Percentiles rank a stretch among this genome's conserved stretches.
These are phyloP conservation scores for Triticum timopheevii DNA, from an alignment of 176 grass and related monocot species.

Conservation along the genomic window DNA sequence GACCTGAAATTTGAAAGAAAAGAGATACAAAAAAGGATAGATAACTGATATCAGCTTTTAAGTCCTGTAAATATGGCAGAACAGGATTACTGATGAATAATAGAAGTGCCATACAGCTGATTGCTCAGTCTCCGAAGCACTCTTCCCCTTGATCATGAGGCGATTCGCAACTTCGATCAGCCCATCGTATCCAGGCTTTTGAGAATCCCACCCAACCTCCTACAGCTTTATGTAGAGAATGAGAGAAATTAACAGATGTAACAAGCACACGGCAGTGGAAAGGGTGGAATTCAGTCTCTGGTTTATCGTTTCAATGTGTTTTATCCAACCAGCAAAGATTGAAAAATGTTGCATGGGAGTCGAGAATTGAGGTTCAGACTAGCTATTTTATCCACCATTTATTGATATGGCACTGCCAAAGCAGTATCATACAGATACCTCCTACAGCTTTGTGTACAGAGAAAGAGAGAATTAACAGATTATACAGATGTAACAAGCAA, in stretches of 20 bases:
- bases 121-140: constrained; percentile 60
- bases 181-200: constrained; percentile 66
- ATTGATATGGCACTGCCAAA: too few species aligned
- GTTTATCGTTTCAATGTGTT: neutral
- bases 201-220: constrained; percentile 93
- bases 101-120: constrained; percentile 53
- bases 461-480: constrained; percentile 27
- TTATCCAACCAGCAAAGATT: neutral
- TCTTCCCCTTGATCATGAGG: constrained; percentile 78
- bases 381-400: too few species aligned
- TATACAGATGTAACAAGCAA: neutral
- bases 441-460: constrained; percentile 68
- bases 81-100: neutral
- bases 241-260: constrained; percentile 32
- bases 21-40: neutral
- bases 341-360: neutral
- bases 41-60: neutral
- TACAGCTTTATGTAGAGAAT: constrained; percentile 60
- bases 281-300: neutral
- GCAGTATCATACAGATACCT: constrained; percentile 16
- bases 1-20: constrained; percentile 43
- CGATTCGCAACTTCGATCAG: constrained; percentile 79
- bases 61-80: neutral
- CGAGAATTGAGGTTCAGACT: neutral
- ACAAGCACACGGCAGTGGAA: neutral